Percentiles rank a stretch among this genome's conserved stretches.
Evolutionary conservation across 2,329 filamentous ascomycete genomes (phyloP).

Genomic region (Sclerotinia sclerotiorum): DNA sequence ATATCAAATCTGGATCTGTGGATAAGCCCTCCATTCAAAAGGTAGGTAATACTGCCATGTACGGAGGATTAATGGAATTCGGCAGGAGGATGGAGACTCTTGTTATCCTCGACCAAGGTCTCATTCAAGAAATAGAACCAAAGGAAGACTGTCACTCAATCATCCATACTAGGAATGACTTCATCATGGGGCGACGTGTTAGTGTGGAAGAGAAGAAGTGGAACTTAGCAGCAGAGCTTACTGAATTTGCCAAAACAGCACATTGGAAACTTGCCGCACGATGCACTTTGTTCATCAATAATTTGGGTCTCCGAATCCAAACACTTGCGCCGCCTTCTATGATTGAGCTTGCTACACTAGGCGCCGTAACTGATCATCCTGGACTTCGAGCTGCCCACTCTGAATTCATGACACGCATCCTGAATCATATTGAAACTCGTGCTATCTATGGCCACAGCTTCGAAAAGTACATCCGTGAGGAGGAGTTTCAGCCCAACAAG

Average conservation of each 20-base stretch:
- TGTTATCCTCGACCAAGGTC: conserved; percentile 73
- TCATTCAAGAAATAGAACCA: conserved; percentile 53
- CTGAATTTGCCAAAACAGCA: conserved; percentile 71
- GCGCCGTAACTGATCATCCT: conserved; percentile 88
- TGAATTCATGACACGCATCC: conserved; percentile 71
- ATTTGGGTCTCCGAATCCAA: conserved; percentile 88
- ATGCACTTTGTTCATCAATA: conserved; percentile 86
- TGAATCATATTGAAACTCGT: conserved; percentile 83
- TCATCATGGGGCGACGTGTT: conserved; percentile 71
- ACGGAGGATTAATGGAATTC: conserved; percentile 80
- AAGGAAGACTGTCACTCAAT: conserved; percentile 40
- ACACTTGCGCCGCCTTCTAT: conserved; percentile 78
- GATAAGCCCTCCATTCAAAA: conserved; percentile 95
- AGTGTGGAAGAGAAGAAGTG: conserved; percentile 83
- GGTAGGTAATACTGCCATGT: conserved; percentile 76
- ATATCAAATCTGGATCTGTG: conserved; percentile 84
- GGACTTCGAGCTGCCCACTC: conserved; percentile 79
- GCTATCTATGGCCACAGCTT: conserved; percentile 85
- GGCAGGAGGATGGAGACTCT: conserved; percentile 84
- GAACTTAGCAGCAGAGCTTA: conserved; percentile 76
- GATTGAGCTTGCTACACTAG: conserved; percentile 77
- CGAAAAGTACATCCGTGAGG: conserved; percentile 79
- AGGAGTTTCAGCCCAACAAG: conserved; percentile 75
- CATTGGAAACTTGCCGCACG: conserved; percentile 97
- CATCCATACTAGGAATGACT: conserved; percentile 67